Conservation (phyloP, 2,329 filamentous ascomycete species). For the Exophiala oligosperma region DNA sequence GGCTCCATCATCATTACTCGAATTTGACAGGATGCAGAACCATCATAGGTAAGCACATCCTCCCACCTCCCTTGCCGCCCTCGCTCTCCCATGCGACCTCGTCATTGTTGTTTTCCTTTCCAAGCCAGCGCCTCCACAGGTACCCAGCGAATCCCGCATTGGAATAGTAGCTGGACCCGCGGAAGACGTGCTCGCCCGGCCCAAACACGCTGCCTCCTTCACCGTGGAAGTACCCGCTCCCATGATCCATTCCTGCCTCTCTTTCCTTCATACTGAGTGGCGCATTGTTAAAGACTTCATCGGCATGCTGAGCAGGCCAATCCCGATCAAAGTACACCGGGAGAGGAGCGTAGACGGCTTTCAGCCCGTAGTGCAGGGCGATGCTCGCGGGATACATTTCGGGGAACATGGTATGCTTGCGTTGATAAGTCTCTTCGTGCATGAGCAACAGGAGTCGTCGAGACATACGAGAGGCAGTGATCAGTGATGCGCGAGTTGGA, state of each 20-base stretch:
- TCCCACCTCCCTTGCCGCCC: constrained; percentile 17
- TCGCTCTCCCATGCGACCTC: constrained; percentile 24
- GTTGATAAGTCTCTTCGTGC: constrained; percentile 70
- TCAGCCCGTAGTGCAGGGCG: constrained; percentile 73
- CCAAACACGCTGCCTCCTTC: constrained; percentile 49
- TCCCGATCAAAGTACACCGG: constrained; percentile 58
- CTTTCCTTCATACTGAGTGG: constrained; percentile 50
- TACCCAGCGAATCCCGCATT: constrained; percentile 54
- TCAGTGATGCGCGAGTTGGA: constrained; percentile 69
- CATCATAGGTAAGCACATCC: constrained; percentile 33
- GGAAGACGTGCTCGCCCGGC: constrained; percentile 55
- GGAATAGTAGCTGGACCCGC: constrained; percentile 56
- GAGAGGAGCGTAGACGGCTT: constrained; percentile 67
- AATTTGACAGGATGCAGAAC: constrained; percentile 29
- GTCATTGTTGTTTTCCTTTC: constrained; percentile 32
- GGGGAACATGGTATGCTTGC: constrained; percentile 71
- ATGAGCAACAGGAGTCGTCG: constrained; percentile 67
- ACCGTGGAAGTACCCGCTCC: constrained; percentile 34
- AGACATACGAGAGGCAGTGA: constrained; percentile 69
- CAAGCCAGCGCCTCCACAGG: constrained; percentile 58
- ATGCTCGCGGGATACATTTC: constrained; percentile 76
- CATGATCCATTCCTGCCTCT: constrained; percentile 44
- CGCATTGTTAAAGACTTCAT: constrained; percentile 58
- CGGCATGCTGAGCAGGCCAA: constrained; percentile 56
- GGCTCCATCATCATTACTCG: constrained; percentile 14